Percentiles rank a stretch among this genome's conserved stretches.
Evolutionary conservation across 2,329 filamentous ascomycete species (phyloP).

Genomic region (Salinomyces thailandicus): DNA sequence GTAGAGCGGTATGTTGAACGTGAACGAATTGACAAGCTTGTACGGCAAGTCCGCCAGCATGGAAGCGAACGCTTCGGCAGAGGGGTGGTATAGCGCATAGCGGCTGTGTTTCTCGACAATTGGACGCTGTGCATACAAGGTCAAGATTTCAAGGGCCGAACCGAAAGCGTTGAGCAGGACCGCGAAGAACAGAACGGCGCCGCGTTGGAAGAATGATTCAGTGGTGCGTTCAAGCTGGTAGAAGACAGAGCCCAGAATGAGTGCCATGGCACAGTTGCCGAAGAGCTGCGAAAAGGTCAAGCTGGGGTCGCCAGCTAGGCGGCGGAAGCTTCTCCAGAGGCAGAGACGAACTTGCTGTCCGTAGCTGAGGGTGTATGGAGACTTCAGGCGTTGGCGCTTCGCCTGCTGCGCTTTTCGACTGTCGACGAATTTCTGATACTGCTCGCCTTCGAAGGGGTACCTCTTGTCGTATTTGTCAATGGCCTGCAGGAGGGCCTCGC

Average conservation of each 20-base stretch:
- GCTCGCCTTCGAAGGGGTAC: slow-evolving; percentile 36
- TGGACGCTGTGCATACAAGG: slow-evolving; percentile 75
- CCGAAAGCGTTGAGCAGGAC: slow-evolving; percentile 78
- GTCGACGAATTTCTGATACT: slow-evolving; percentile 35
- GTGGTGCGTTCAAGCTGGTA: slow-evolving; percentile 61
- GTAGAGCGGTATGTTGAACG: slow-evolving; percentile 73
- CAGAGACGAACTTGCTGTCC: slow-evolving; percentile 67
- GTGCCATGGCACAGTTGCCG: slow-evolving; percentile 63
- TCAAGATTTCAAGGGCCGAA: slow-evolving; percentile 72
- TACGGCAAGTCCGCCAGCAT: slow-evolving; percentile 82
- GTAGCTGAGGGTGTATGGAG: slow-evolving; percentile 75
- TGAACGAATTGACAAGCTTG: slow-evolving; percentile 62
- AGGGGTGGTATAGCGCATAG: slow-evolving; percentile 84
- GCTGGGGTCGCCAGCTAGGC: slow-evolving; percentile 65
- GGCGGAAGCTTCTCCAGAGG: slow-evolving; percentile 67
- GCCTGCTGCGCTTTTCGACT: slow-evolving; percentile 39
- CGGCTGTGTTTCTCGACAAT: slow-evolving; percentile 85
- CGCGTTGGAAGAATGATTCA: slow-evolving; percentile 65
- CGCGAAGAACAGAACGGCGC: slow-evolving; percentile 76
- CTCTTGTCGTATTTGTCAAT: slow-evolving; percentile 38
- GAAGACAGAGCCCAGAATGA: slow-evolving; percentile 73
- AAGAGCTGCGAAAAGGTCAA: slow-evolving; percentile 58
- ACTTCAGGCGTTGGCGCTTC: slow-evolving; percentile 48
- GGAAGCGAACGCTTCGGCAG: slow-evolving; percentile 74
- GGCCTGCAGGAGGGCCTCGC: slow-evolving; percentile 32